Conservation (phyloP, 106 monocot species). For the Iris macrosiphon region DNA sequence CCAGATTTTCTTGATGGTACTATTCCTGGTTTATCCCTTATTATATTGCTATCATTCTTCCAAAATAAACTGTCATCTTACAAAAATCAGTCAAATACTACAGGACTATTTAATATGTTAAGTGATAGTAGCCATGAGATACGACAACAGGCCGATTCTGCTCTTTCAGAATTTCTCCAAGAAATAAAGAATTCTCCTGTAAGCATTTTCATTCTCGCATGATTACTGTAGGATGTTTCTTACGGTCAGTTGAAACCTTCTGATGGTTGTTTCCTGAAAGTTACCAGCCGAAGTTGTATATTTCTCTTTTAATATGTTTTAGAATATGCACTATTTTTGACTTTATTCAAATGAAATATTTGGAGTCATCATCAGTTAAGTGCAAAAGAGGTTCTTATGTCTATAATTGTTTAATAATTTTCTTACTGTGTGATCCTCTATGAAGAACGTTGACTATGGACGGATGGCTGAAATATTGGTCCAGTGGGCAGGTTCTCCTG, state of each 20-base stretch:
- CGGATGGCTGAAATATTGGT: constrained; percentile 97
- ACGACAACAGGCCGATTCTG: constrained; percentile 90
- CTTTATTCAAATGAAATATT: too few relatives aligned
- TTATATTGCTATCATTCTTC: too few relatives aligned
- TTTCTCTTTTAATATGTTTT: not conserved
- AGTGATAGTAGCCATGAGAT: constrained; percentile 94
- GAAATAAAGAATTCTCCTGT: constrained; percentile 97
- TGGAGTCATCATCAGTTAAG: too few relatives aligned
- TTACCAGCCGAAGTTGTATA: not conserved
- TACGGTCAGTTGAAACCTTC: not conserved
- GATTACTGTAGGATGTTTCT: not conserved
- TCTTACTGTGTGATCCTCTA: too few relatives aligned
- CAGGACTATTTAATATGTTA: constrained; percentile 94
- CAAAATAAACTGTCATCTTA: constrained; percentile 5
- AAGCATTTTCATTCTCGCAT: constrained; percentile 19
- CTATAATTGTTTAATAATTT: not conserved
- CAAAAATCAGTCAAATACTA: constrained; percentile 6
- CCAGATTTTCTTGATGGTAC: constrained; percentile 99
- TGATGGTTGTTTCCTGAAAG: not conserved
- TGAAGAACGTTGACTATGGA: constrained; percentile 99
- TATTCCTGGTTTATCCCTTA: not conserved
- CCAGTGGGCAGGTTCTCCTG: constrained; percentile 57
- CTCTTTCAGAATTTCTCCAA: constrained; percentile 88
- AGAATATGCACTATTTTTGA: too few relatives aligned
- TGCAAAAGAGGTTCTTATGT: not conserved